Evolutionary conservation across 1,139 yeast species (phyloP).

Genomic region (Meyerozyma carpophila): DNA sequence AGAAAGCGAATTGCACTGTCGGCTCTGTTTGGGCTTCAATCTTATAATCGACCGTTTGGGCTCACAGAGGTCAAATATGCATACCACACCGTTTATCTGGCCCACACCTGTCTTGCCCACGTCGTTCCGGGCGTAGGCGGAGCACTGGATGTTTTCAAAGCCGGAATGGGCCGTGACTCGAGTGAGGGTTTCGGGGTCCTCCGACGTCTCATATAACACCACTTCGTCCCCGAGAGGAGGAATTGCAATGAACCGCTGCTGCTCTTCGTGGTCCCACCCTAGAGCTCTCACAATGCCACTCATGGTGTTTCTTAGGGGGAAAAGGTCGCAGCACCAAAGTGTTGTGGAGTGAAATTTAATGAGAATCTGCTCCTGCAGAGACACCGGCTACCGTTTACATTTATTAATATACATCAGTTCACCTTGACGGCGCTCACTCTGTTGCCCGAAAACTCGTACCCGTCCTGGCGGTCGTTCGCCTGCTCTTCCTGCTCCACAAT

Average conservation of each 20-base stretch:
- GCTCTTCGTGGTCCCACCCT: constrained; percentile 1
- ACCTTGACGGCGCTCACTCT: constrained; percentile 3
- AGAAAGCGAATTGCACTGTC: constrained; percentile 73
- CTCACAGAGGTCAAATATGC: constrained; percentile 54
- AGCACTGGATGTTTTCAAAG: constrained; percentile 67
- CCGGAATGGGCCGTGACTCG: constrained; percentile 55
- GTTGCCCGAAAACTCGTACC: constrained; percentile 13
- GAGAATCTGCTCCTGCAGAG: not conserved
- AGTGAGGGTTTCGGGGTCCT: constrained; percentile 30
- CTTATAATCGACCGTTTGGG: constrained; percentile 35
- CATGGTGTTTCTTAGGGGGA: not conserved
- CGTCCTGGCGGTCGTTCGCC: constrained; percentile 13
- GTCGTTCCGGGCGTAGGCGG: constrained; percentile 54
- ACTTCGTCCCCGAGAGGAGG: constrained; percentile 13
- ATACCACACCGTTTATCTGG: constrained; percentile 62
- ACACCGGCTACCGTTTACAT: not conserved
- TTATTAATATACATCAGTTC: not conserved
- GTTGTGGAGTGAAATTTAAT: not conserved
- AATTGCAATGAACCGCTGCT: constrained; percentile 6
- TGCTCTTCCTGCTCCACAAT: constrained; percentile 35
- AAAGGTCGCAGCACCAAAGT: not conserved
- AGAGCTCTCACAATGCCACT: not conserved
- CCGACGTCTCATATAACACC: constrained; percentile 10
- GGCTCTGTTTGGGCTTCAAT: constrained; percentile 59
- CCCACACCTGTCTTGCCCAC: constrained; percentile 70